Evolutionary conservation across 2,329 filamentous ascomycete species (phyloP).

Genomic region (Ploettnerulaceae sp.): DNA sequence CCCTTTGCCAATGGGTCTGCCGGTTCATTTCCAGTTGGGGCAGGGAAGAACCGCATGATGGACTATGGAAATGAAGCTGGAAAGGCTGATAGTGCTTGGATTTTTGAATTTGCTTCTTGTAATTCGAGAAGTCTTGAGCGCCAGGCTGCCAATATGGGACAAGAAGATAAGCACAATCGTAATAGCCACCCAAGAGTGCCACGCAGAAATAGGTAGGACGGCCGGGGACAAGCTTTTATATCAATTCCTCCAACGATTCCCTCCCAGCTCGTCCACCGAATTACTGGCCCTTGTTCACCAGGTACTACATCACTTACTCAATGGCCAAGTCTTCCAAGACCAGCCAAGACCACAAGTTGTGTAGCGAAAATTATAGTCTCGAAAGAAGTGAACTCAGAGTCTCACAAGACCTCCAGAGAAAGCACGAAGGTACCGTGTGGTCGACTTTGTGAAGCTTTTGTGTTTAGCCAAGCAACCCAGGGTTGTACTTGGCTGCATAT

Average conservation of each 20-base stretch:
- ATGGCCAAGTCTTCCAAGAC: conserved; percentile 2
- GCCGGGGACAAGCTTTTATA: conserved; percentile 8
- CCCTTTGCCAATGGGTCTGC: conserved; percentile 66
- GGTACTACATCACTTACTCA: neutral
- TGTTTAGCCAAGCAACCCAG: conserved; percentile 1
- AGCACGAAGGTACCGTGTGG: neutral
- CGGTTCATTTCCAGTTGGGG: conserved; percentile 30
- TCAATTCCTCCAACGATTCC: neutral
- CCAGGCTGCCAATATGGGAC: conserved; percentile 8
- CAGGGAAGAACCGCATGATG: conserved; percentile 6
- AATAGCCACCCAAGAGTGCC: conserved; percentile 2
- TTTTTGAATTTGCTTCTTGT: neutral
- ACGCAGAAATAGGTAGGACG: neutral
- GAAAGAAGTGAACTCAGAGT: too few species aligned
- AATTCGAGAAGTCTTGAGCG: too few species aligned
- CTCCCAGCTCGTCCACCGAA: neutral
- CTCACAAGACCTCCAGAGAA: too few species aligned
- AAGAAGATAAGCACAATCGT: neutral
- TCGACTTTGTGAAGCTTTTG: conserved; percentile 6
- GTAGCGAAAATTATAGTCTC: conserved; percentile 1
- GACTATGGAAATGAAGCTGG: neutral
- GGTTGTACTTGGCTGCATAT: conserved; percentile 2
- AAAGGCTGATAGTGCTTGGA: neutral
- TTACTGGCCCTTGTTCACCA: neutral
- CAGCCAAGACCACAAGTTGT: neutral